Evolutionary conservation across 306 rosid species (phyloP).

Genomic region (Quercus agrifolia): DNA sequence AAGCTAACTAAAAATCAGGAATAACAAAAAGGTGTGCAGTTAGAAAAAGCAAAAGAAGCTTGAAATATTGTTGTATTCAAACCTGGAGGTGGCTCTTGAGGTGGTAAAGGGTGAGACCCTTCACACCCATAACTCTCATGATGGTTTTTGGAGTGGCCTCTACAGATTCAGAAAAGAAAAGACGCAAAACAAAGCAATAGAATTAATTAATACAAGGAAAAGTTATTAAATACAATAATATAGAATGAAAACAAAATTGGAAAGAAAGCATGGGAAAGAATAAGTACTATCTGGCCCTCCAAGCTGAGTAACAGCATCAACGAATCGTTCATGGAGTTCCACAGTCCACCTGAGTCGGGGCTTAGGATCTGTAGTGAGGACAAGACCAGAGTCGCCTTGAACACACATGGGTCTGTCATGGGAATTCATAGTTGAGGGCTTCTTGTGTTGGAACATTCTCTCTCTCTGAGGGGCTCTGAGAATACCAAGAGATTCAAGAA

Average conservation of each 20-base stretch:
- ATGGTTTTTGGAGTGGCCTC: constrained; percentile 99
- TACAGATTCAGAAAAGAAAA: constrained; percentile 19
- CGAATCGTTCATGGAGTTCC: constrained; percentile 97
- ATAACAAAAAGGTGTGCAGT: constrained; percentile 10
- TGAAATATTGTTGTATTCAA: constrained; percentile 26
- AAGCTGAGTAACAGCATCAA: constrained; percentile 97
- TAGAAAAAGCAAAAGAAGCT: constrained; percentile 26
- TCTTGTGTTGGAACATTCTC: constrained; percentile 98
- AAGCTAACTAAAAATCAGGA: constrained; percentile 10
- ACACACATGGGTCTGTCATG: constrained; percentile 97
- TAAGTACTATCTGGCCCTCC: constrained; percentile 97
- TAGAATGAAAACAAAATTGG: not conserved
- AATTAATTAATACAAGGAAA: not conserved
- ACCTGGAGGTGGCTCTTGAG: constrained; percentile 99
- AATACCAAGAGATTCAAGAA: constrained; percentile 85
- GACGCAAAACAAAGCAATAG: not conserved
- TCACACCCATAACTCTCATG: constrained; percentile 99
- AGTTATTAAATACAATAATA: not conserved
- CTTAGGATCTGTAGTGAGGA: constrained; percentile 97
- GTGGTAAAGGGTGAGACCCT: constrained; percentile 99
- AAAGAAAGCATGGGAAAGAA: not conserved
- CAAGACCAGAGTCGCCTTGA: constrained; percentile 97
- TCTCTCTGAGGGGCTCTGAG: constrained; percentile 53
- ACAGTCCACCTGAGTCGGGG: constrained; percentile 99
- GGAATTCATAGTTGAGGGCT: constrained; percentile 94